A percentile compares a stretch with the other conserved stretches of the same genome.
Evolutionary conservation across 1,284 basidiomycete genomes (phyloP).

Genomic region (Cryptococcus amylolentus): DNA sequence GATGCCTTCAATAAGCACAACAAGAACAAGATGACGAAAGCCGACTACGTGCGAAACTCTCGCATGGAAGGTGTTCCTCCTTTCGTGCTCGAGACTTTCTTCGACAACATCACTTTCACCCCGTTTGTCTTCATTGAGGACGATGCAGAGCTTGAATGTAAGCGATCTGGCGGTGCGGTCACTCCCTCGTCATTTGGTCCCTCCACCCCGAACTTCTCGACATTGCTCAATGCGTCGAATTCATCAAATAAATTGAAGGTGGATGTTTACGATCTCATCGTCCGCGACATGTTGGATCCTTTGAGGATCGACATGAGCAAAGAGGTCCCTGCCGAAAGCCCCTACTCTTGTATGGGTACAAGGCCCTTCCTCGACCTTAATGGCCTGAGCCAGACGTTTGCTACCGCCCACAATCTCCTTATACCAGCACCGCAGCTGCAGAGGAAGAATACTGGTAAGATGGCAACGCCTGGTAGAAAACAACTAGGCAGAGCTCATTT

Average conservation of each 20-base stretch:
- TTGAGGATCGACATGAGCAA: conserved; percentile 71
- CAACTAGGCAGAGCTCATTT: background rate
- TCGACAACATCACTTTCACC: conserved; percentile 91
- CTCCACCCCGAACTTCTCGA: conserved; percentile 16
- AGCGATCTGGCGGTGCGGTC: conserved; percentile 53
- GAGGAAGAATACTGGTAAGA: conserved; percentile 4
- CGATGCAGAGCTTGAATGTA: conserved; percentile 60
- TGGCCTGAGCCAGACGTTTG: conserved; percentile 66
- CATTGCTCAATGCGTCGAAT: conserved; percentile 5
- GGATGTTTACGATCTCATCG: conserved; percentile 89
- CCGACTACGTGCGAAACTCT: conserved; percentile 89
- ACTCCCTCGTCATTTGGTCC: conserved; percentile 50
- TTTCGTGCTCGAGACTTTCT: conserved; percentile 88
- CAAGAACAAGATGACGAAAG: conserved; percentile 94
- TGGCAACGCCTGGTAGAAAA: conserved; percentile 8
- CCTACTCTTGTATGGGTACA: conserved; percentile 73
- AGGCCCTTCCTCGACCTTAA: conserved; percentile 65
- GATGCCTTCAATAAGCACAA: conserved; percentile 98
- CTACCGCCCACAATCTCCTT: conserved; percentile 54
- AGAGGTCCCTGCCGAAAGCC: conserved; percentile 63
- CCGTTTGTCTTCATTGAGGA: conserved; percentile 97
- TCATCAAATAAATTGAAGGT: conserved; percentile 60
- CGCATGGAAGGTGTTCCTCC: conserved; percentile 76
- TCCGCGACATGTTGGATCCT: conserved; percentile 66
- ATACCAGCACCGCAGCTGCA: conserved; percentile 8